Conservation (phyloP, 169 alveolate genomes). For the Babesia sp. region DNA sequence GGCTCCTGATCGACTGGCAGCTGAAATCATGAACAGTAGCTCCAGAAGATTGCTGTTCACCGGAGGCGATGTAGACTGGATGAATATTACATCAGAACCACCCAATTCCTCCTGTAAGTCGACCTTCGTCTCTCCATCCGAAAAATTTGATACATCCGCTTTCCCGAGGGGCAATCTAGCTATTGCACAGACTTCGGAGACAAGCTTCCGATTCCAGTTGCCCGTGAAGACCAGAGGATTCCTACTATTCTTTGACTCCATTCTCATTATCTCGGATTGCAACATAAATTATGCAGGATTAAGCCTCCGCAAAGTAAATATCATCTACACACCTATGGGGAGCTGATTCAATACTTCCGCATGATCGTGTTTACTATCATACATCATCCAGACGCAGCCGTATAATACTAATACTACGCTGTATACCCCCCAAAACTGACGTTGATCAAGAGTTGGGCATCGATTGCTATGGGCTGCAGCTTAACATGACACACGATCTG, state of each 20-base stretch:
- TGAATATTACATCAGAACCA: constrained; percentile 91
- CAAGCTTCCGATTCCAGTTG: constrained; percentile 25
- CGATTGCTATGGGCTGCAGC: no score
- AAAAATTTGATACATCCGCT: constrained; percentile 79
- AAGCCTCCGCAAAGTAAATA: no score
- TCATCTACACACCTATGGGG: no score
- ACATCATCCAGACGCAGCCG: no score
- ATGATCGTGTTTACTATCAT: no score
- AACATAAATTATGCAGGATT: no score
- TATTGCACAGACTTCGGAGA: background rate
- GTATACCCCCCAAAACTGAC: no score
- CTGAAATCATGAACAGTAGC: constrained; percentile 91
- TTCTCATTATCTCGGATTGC: no score
- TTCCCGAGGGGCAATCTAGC: constrained; percentile 78
- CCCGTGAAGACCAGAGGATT: constrained; percentile 13
- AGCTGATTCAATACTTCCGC: no score
- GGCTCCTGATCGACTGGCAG: constrained; percentile 94
- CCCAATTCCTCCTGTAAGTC: constrained; percentile 87
- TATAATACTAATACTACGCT: no score
- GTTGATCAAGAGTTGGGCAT: no score
- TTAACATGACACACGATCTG: no score
- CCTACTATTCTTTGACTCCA: background rate
- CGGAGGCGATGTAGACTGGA: constrained; percentile 96
- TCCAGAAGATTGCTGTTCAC: constrained; percentile 94
- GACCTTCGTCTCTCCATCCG: constrained; percentile 94